phyloP scores from a whole-genome alignment of 1,284 basidiomycete species.

The Anthracocystis walkeri region DNA sequence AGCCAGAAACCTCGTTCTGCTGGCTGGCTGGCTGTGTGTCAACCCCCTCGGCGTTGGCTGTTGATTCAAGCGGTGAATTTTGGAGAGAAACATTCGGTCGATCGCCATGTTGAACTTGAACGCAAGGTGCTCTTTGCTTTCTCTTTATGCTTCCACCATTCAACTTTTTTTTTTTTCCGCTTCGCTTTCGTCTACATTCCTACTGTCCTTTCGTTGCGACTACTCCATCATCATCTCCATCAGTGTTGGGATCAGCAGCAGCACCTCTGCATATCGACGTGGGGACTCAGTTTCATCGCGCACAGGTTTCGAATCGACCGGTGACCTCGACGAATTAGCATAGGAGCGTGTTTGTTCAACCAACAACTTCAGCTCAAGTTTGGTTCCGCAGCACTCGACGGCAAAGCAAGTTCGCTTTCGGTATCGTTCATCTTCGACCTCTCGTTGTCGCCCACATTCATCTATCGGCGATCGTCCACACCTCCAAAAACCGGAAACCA shows the following conservation, averaged over 20 bases:
- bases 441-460: too few species aligned
- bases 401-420: not conserved
- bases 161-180: not conserved
- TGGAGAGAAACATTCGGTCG: not conserved
- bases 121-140: not conserved
- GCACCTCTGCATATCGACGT: not conserved
- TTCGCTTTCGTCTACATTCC: not conserved
- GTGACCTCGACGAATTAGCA: not conserved
- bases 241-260: not conserved
- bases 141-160: not conserved
- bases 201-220: not conserved
- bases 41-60: not conserved
- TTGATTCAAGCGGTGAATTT: conserved; percentile 4
- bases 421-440: too few species aligned
- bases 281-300: not conserved
- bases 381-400: not conserved
- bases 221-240: not conserved
- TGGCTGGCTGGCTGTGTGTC: too few species aligned
- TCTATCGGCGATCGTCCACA: too few species aligned
- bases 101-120: conserved; percentile 5
- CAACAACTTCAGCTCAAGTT: not conserved
- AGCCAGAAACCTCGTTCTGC: too few species aligned
- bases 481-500: not conserved
- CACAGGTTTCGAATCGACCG: not conserved
- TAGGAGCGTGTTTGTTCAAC: not conserved